These are phyloP conservation scores for Dothideomycetidae sp. DNA, from an alignment of 2,329 filamentous ascomycete genomes.

Conservation along the genomic window DNA sequence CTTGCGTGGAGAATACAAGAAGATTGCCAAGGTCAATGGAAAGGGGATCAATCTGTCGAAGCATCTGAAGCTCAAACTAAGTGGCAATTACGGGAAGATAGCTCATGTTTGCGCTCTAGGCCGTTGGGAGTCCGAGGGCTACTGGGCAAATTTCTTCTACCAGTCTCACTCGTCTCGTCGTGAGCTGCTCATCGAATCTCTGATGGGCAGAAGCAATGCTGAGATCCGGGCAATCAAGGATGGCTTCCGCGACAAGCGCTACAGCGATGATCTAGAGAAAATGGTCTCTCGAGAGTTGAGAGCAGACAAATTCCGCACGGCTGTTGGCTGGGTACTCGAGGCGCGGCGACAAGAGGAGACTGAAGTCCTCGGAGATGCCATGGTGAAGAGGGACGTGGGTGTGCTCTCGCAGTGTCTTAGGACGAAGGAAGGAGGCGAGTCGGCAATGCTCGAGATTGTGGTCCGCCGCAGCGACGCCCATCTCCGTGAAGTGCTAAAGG, in stretches of 20 bases:
- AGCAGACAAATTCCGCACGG: slow-evolving; percentile 89
- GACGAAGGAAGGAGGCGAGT: slow-evolving; percentile 67
- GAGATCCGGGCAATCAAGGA: slow-evolving; percentile 80
- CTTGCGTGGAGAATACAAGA: slow-evolving; percentile 80
- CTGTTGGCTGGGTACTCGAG: slow-evolving; percentile 70
- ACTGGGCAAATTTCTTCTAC: slow-evolving; percentile 98
- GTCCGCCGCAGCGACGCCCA: slow-evolving; percentile 69
- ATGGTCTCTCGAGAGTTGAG: slow-evolving; percentile 91
- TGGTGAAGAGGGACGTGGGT: slow-evolving; percentile 49
- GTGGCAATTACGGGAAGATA: slow-evolving; percentile 71
- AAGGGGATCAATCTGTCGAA: slow-evolving; percentile 76
- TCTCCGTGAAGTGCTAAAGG: slow-evolving; percentile 60
- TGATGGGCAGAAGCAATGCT: slow-evolving; percentile 81
- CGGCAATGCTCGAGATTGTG: slow-evolving; percentile 72
- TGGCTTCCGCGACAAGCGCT: slow-evolving; percentile 82
- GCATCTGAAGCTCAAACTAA: slow-evolving; percentile 69
- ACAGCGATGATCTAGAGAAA: slow-evolving; percentile 60
- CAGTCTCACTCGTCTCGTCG: slow-evolving; percentile 71
- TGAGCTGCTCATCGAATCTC: slow-evolving; percentile 79
- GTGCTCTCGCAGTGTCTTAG: slow-evolving; percentile 56
- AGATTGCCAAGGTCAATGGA: slow-evolving; percentile 66
- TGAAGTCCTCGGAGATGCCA: slow-evolving; percentile 46
- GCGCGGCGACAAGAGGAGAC: slow-evolving; percentile 71
- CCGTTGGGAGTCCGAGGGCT: slow-evolving; percentile 81
- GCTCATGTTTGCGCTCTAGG: slow-evolving; percentile 84